Evolutionary conservation across 2,329 filamentous ascomycete species (phyloP), one percentile per base, ranked within the genome.

Genomic region (Ophiobolus disseminans): DNA sequence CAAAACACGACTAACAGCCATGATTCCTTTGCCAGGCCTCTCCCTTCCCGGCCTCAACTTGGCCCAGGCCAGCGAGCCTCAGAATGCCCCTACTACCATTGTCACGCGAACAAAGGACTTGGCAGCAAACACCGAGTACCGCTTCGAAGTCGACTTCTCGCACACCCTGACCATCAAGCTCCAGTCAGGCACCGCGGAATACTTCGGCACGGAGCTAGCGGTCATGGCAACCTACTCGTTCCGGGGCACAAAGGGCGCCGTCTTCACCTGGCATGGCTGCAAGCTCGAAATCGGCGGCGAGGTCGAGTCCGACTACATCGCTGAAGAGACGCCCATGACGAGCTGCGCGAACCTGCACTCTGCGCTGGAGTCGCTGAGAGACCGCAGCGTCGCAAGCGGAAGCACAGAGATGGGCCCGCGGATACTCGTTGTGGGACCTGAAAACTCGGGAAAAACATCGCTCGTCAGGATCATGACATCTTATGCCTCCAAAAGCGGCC

Each of bases 141-240:
- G 73, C 55, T 75, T 75, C 61, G 73, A 75, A 58, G 71, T 73
- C 47, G 47, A 62, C 44, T 74, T 74, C 63, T 49, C 58, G 2
- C 63, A 62, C 21, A 60, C 61, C 14, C 58, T 75, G 25, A 65
- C 63, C 10, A 65, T 80, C 59, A 75, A 91, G 77, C 80, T 97
- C 20, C 76, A 90, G 46, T 85, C 82, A 25, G 94, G 94, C 53
- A 91, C 87, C 1, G 94, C 93, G 39, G 94, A 99, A 74, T 86
- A 96, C 67, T 96, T 97, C 70, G 94, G 94, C 69, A 92, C 93
- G 45, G 94, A 99, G 76, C 87, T 99, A 34, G 91, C 91, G 9
- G 82, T 84, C 8, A 88, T 88, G 47, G 88, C 88, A 41, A 81
- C 84, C 8, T 97, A 97, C 77, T 86, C 81, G 23, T 93, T 99